Base-by-base conservation (phyloP, 805 yeast genomes). In the Zygoascus biomembranicola region DNA sequence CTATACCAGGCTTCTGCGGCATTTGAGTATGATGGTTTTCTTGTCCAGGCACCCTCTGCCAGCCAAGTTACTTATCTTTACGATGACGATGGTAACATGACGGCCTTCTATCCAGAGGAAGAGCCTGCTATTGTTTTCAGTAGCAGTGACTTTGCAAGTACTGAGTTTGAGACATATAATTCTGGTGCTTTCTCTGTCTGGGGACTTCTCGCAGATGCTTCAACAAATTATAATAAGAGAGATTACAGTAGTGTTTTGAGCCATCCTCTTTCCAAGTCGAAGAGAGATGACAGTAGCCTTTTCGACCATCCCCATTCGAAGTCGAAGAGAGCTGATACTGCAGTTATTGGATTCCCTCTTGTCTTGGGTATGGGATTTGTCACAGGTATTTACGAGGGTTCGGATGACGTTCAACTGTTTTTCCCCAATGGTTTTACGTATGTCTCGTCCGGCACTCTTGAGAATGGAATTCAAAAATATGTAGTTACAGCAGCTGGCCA, bases 281-380 rank as follows among this genome's bases (percentile, higher is more conserved):
- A n/a, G n/a, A n/a, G n/a, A n/a, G n/a, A n/a, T n/a, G n/a, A n/a
- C n/a, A n/a, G n/a, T n/a, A n/a, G n/a, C n/a, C n/a, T n/a, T n/a
- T n/a, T n/a, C n/a, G n/a, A n/a, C n/a, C n/a, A n/a, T n/a, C n/a
- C n/a, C n/a, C n/a, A n/a, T n/a, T n/a, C n/a, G n/a, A n/a, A n/a
- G n/a, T n/a, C n/a, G n/a, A n/a, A n/a, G n/a, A n/a, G n/a, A n/a
- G n/a, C n/a, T n/a, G n/a, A n/a, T n/a, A n/a, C n/a, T n/a, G 75
- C 77, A 47, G 67, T 63, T 44, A 67, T 66, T 39, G 43, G 31
- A 1, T 52, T 59, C 19, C 80, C 82, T 2, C 57, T 82, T 47
- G 82, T 79, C 14, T 78, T 77, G 62, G 86, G 86, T 54, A 77
- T 79, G 80, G 86, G 85, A 16, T 73, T 79, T 57, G 72, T 73